Conservation (phyloP, 805 yeast species). For the Saturnispora galanensis region DNA sequence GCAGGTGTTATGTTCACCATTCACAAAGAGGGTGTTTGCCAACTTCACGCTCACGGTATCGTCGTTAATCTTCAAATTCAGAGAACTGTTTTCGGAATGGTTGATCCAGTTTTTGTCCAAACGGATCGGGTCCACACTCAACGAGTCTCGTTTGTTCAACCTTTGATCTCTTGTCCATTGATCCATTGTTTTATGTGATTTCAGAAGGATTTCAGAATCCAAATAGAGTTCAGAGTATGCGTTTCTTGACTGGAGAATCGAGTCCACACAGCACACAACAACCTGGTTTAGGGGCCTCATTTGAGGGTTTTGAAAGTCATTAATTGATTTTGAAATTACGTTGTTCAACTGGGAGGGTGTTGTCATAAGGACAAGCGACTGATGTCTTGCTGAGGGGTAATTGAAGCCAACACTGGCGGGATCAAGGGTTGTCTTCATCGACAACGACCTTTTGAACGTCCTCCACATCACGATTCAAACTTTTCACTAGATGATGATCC, state of each 20-base stretch:
- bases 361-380: conserved; percentile 20
- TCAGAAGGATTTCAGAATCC: conserved; percentile 11
- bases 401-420: conserved; percentile 11
- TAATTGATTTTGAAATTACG: conserved; percentile 12
- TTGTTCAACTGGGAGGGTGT: conserved; percentile 23
- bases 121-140: conserved; percentile 15
- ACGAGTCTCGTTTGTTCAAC: conserved; percentile 7
- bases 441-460: conserved; percentile 7
- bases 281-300: conserved; percentile 11
- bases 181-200: conserved; percentile 9
- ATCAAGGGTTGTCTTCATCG: conserved; percentile 16
- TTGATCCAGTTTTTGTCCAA: conserved; percentile 17
- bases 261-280: conserved; percentile 22
- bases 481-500: background rate
- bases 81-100: conserved; percentile 3
- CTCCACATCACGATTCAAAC: conserved; percentile 1
- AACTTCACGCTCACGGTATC: conserved; percentile 7
- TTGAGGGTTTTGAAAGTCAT: conserved; percentile 3
- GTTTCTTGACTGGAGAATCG: conserved; percentile 19
- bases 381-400: conserved; percentile 9
- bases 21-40: conserved; percentile 23
- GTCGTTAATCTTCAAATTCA: conserved; percentile 6
- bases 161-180: conserved; percentile 1
- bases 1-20: conserved; percentile 19
- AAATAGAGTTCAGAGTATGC: conserved; percentile 24